Base-by-base conservation (phyloP, 106 monocot genomes). In the Xerophyta viscosa region DNA sequence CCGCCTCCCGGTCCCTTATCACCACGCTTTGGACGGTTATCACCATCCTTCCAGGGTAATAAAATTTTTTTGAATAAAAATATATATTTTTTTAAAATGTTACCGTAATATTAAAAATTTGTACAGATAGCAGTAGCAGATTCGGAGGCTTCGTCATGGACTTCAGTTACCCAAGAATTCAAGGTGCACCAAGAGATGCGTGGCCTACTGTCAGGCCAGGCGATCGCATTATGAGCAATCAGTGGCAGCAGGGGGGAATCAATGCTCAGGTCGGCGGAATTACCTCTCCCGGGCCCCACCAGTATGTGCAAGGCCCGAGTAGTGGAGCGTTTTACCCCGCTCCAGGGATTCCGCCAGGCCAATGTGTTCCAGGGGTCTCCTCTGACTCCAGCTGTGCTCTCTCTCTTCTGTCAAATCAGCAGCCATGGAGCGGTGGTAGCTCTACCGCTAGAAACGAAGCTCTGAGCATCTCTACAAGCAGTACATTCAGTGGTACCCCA, bases 361-460 rank as follows among this genome's bases (percentile, higher is more conserved):
- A 77, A 46, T 74, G 67, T 62, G 43, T 77, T 31, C 17, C 70
- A 41, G 81, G 77, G 18, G 77, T 68, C 44, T 51, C 69, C 65
- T 27, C 78, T 0, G 78, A 91, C 64, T 86, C 86, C 54, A 75
- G 67, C 76, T 82, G 86, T 91, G 91, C 91, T 91, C 86, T 92
- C 91, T 92, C 91, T 86, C 91, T 86, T 92, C 91, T 92, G 91
- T 92, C 91, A 92, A 79, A 41, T 75, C 78, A 86, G 23, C 63
- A 76, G 65, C 77, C 68, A 57, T 84, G 75, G 66, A 48, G 49
- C 57, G 55, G 53, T n/a, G n/a, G n/a, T n/a, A n/a, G n/a, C n/a
- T n/a, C n/a, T n/a, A n/a, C n/a, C n/a, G n/a, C n/a, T n/a, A n/a
- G n/a, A n/a, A n/a, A n/a, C n/a, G n/a, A n/a, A n/a, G n/a, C n/a